Base-by-base conservation (phyloP, 306 rosid genomes). In the Aeschynomene evenia region DNA sequence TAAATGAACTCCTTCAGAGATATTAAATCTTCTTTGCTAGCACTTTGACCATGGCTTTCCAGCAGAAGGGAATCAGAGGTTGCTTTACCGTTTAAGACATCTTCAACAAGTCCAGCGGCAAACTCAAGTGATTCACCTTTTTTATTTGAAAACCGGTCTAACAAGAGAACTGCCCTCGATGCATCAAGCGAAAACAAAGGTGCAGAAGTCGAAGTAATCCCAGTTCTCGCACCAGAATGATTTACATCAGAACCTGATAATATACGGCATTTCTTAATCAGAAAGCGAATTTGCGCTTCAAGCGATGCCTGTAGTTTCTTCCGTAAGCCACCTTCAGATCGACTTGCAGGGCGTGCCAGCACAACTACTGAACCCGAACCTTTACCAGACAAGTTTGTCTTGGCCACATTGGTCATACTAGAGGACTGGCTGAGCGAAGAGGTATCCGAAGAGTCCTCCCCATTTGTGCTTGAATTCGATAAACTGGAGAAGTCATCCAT, bases 181-280 rank as follows among this genome's bases (percentile, higher is more conserved):
- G 98, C 87, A 81, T 93, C 98, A 12, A 93, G 91, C 45, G 96
- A 90, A 82, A 93, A 86, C 72, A 90, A 78, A 51, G 91, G 86
- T 15, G 85, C 83, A 69, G 86, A 79, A 66, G 71, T 62, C 48
- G 96, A 83, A 37, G 76, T 61, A 33, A 78, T 79, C 18, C 88
- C 89, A 64, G 85, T 76, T 77, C 93, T 92, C 19, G 85, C 63
- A 64, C 91, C 87, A 16, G 79, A 63, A 79, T 89, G 91, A 78
- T 80, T 83, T 37, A 82, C 63, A 73, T 89, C 96, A 59, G 88
- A 85, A 72, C 96, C 87, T 5, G 89, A 82, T 60, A 88, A 80
- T 6, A 79, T 90, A 55, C 91, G 80, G 49, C 96, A 86, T 71
- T 88, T 90, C 87, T 93, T 93, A 70, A 90, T 71, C 75, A 86